Evolutionary conservation across 1,284 basidiomycete genomes (phyloP), one percentile per base, ranked within the genome.

Genomic region (Rhodotorula mucilaginosa): DNA sequence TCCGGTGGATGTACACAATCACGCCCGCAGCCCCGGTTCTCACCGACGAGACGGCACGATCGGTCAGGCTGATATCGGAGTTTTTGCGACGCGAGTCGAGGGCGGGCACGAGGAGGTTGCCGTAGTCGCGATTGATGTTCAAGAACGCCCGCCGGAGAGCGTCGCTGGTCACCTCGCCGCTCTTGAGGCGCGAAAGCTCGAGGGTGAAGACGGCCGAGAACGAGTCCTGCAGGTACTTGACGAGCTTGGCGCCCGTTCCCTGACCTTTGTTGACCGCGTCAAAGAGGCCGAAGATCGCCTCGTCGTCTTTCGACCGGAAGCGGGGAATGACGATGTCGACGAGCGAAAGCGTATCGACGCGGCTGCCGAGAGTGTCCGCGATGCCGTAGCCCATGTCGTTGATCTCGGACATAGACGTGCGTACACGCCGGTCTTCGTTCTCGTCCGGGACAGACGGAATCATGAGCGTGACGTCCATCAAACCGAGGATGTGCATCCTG

Each of bases 251-350:
- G 3, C 81, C 80, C 8, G 79, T 79, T 59, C 78, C 78, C 23
- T 75, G 74, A 19, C 78, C 79, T 4, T 88, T 88, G 47, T 89
- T 86, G 86, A 47, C 93, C 3, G 80, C 81, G 69, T 83, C 95
- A 81, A 99, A 98, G 87, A 99, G 92, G 26, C 94, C 97, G 79
- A 99, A 96, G 39, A 99, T 84, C n/a, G 92, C 93, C 81, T 97
- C 92, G 77, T 89, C 87, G 59, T 87, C 85, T 68, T 85, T 83
- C 49, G 87, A 89, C 15, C 91, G 88, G 83, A 96, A 97, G 74
- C 91, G 87, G 29, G 91, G 90, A n/a, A 93, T 88, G 10, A 96
- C 95, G 31, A 98, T 85, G 81, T 99, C 96, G 76, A 97, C 88
- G 88, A 97, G 93, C 65, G 88, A 90, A 56, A 98, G 85, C 65